These are phyloP conservation scores for Microsporum canis DNA, from an alignment of 2,329 filamentous ascomycete genomes.

Conservation along the genomic window DNA sequence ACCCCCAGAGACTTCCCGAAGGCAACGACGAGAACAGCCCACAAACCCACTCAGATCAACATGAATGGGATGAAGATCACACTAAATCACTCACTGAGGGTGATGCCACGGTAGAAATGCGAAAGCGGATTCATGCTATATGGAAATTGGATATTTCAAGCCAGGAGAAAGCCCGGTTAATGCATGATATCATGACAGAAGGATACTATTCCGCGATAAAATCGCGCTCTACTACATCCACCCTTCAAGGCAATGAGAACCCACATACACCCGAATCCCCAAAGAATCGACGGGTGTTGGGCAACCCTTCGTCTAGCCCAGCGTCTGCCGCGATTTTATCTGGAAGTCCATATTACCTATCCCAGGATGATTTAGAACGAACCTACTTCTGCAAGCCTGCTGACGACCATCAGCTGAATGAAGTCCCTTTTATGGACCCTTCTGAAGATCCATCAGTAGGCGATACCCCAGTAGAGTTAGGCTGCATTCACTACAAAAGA, in stretches of 20 bases:
- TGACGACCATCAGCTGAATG: neutral
- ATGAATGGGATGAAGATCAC: neutral
- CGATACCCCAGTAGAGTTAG: constrained; percentile 45
- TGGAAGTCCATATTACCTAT: constrained; percentile 32
- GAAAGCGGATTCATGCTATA: constrained; percentile 57
- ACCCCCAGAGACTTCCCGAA: neutral
- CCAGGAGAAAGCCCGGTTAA: constrained; percentile 56
- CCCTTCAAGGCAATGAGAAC: constrained; percentile 15
- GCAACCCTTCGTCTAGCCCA: constrained; percentile 21
- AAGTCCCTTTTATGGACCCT: neutral
- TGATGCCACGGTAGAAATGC: constrained; percentile 61
- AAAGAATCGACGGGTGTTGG: constrained; percentile 21
- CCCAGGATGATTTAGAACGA: constrained; percentile 49
- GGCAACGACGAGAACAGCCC: neutral
- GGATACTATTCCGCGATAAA: constrained; percentile 46
- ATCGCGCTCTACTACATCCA: neutral
- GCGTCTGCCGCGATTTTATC: constrained; percentile 18
- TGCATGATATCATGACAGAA: constrained; percentile 61
- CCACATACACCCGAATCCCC: constrained; percentile 24
- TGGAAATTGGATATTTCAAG: constrained; percentile 49
- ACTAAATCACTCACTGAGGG: constrained; percentile 53
- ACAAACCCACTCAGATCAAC: neutral
- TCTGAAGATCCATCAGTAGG: constrained; percentile 10
- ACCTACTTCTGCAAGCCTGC: constrained; percentile 48
- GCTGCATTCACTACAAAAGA: constrained; percentile 85